Evolutionary conservation across 1,284 basidiomycete genomes (phyloP), one percentile per base, ranked within the genome.

Genomic region (Ceratorhiza oryzae-sativae): DNA sequence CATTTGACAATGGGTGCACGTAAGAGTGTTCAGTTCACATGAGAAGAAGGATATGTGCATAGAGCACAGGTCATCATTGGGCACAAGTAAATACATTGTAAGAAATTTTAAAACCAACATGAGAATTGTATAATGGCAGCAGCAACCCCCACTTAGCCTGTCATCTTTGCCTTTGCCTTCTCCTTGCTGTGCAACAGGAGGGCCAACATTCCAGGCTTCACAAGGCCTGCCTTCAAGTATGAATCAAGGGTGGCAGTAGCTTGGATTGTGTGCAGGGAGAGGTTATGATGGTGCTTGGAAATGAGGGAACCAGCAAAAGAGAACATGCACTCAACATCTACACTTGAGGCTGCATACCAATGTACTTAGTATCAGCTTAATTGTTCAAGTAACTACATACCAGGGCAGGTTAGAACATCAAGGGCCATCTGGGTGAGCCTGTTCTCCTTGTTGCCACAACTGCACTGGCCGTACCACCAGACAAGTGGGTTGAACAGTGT

Each of bases 391-490:
- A 9, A 46, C 15, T 32, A 46, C 59, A 10, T 30, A 61, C 59
- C 59, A 23, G 59, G 59, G 2, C 41, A 32, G 27, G 41, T 46
- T 25, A 61, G 32, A 46, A 61, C 39, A 30, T 61, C 59, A 5
- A 61, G 41, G 10, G 41, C 59, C 59, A 61, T 61, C 41, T 61
- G 59, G 6, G 59, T 61, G 6, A 61, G 41, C 6, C 59, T 42
- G 25, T 61, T n/a, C 20, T 27, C 10, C 59, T 61, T 42, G 39
- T 61, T 46, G 12, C 59, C 41, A 18, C 20, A n/a, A n/a, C 27
- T 12, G 41, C 41, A 42, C 42, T 61, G 59, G 45, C 18, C 41
- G 18, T 53, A 36, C 63, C 63, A 67, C 63, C 63, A 67, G 0
- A 5, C 3, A 23, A 67, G 48, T 1, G 63, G 63, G 30, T 67